Conservation (phyloP, 23 red algal species). For the Chondrus crispus region DNA sequence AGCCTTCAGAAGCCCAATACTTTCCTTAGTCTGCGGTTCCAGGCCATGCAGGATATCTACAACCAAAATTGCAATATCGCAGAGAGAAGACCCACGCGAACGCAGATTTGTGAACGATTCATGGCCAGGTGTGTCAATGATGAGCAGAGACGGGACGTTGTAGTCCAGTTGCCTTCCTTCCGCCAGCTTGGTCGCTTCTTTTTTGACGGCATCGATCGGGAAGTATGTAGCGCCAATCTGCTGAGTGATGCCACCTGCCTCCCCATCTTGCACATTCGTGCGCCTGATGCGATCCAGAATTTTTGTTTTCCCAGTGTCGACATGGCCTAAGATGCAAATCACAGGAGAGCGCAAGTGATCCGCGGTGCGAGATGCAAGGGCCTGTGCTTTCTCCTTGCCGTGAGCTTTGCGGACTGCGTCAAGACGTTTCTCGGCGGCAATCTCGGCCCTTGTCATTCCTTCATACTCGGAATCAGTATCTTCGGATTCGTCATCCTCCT, state of each 20-base stretch:
- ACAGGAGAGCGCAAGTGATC: conserved; percentile 91
- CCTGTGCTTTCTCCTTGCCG: conserved; percentile 9
- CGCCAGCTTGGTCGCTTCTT: conserved; percentile 81
- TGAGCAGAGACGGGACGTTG: conserved; percentile 91
- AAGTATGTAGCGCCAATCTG: conserved; percentile 99
- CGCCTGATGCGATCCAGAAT: conserved; percentile 94
- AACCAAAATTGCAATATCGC: conserved; percentile 99
- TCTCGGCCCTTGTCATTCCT: conserved; percentile 50
- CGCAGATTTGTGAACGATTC: conserved; percentile 98
- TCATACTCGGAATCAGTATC: conserved; percentile 40
- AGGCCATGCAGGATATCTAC: conserved; percentile 99
- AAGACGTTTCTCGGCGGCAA: conserved; percentile 38
- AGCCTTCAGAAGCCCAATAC: conserved; percentile 87
- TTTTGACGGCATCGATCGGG: conserved; percentile 90
- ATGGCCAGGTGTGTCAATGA: conserved; percentile 99
- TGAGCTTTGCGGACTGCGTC: conserved; percentile 18
- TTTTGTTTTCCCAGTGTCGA: conserved; percentile 99
- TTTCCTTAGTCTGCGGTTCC: conserved; percentile 93
- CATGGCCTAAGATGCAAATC: conserved; percentile 98
- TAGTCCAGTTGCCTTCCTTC: conserved; percentile 61
- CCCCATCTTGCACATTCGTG: conserved; percentile 97
- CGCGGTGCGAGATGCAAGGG: conserved; percentile 5
- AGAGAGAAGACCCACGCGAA: conserved; percentile 92
- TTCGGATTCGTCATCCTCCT: conserved; percentile 30
- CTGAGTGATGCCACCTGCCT: conserved; percentile 99